Evolutionary conservation across 306 rosid genomes (phyloP), one percentile per base, ranked within the genome.

Genomic region (Argentina anserina): DNA sequence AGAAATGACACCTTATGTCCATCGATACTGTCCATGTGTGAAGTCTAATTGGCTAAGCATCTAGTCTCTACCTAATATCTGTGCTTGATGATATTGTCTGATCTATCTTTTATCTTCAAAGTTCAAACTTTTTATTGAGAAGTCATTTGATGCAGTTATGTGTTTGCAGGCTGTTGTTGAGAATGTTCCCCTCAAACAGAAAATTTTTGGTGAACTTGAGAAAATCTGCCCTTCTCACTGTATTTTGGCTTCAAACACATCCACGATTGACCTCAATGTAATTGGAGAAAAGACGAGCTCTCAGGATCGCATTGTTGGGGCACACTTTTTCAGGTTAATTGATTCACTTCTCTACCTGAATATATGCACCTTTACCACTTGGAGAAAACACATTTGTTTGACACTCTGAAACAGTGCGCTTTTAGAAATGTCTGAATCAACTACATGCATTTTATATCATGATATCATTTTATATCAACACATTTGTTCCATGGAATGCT

Each of bases 321-420:
- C 99, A 77, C 99, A 95, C 74, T 95, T 95, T 90, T 95, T 95
- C 91, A 91, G 97, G 99, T 95, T 52, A 87, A 33, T 47, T 42
- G 68, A 43, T 68, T 70, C 61, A 31, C 67, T 78, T 75, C 64
- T 81, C 71, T 61, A 34, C 31, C 42, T 65, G 41, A 13, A 42
- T 15, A 29, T 29, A 53, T 65, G 71, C 63, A 56, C 62, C 71
- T 76, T 25, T 58, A n/a, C 34, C 56, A 75, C 53, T 65, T 6
- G 2, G 34, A 41, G 36, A 23, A 75, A 39, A 28, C 39, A 26
- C 13, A 21, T 9, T 33, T 34, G 7, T 33, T 63, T 47, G 17
- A 34, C 36, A 1, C 7, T 20, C 26, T 2, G n/a, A 66, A 67
- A 67, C 3, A 0, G 7, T 46, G 8, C 31, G 42, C 64, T 46